These are phyloP conservation scores for Globisporangium paroecandrum DNA, from an alignment of 352 stramenopile species.

Conservation along the genomic window DNA sequence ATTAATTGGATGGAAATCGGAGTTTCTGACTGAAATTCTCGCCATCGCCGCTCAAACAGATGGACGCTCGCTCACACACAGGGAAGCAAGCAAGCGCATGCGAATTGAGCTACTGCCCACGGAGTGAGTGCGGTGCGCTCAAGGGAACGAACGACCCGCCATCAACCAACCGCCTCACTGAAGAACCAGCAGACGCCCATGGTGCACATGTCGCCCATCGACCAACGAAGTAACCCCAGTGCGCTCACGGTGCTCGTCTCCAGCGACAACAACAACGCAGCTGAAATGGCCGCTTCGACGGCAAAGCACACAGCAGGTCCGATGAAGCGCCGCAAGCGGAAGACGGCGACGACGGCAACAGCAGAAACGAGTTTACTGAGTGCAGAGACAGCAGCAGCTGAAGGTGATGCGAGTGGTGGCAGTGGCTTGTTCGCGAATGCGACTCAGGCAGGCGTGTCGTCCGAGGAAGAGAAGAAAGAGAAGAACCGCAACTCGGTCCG, in stretches of 20 bases:
- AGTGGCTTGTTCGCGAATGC: neutral
- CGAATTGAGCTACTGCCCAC: too few species aligned
- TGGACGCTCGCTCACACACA: too few species aligned
- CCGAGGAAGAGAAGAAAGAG: conserved; percentile 45
- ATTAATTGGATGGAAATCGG: too few species aligned
- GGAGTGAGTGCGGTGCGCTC: too few species aligned
- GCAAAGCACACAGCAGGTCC: conserved; percentile 3
- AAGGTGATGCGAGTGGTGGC: neutral
- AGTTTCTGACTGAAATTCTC: too few species aligned
- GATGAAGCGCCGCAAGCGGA: conserved; percentile 10
- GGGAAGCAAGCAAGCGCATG: too few species aligned
- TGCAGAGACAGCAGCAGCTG: neutral
- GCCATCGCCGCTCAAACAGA: too few species aligned
- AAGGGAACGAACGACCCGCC: neutral
- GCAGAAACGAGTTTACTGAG: too few species aligned
- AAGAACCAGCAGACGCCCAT: neutral
- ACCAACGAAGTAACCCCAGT: neutral
- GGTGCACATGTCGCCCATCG: conserved; percentile 3
- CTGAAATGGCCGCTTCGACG: neutral
- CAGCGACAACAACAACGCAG: neutral
- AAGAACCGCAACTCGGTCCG: conserved; percentile 59
- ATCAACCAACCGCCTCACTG: neutral
- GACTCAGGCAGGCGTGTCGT: conserved; percentile 1
- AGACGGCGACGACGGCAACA: neutral
- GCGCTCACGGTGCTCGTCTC: neutral